Conservation (phyloP, 371 early-diverging fungal species). For the Syncephalastrum racemosum region DNA sequence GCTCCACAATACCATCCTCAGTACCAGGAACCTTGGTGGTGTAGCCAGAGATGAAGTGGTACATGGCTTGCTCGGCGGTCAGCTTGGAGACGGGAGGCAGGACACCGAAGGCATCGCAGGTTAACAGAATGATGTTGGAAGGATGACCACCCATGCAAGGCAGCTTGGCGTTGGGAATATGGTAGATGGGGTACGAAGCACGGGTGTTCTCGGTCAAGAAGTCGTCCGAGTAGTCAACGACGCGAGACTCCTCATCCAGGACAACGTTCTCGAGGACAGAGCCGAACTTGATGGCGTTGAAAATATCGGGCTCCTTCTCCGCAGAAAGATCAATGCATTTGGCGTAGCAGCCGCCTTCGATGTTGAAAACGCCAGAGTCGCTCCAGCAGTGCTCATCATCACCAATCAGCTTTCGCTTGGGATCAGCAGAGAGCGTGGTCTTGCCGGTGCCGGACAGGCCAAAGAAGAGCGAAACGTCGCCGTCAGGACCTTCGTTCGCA, state of each 20-base stretch:
- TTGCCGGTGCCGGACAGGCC: conserved; percentile 96
- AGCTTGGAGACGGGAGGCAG: conserved; percentile 93
- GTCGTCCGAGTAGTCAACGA: conserved; percentile 80
- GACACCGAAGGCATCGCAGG: conserved; percentile 97
- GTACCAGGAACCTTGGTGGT: conserved; percentile 94
- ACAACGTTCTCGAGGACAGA: conserved; percentile 94
- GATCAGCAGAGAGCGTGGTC: conserved; percentile 95
- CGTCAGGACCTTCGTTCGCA: conserved; percentile 87
- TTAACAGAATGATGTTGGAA: conserved; percentile 91
- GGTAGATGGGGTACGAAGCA: conserved; percentile 93
- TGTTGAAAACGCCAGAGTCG: conserved; percentile 92
- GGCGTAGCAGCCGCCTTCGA: conserved; percentile 98
- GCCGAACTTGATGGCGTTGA: conserved; percentile 86
- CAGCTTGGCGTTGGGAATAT: conserved; percentile 92
- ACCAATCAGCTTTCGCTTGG: conserved; percentile 88
- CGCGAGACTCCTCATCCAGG: conserved; percentile 74
- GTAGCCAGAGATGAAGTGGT: conserved; percentile 93
- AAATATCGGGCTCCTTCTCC: conserved; percentile 97
- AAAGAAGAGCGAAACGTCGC: conserved; percentile 95
- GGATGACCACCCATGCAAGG: conserved; percentile 93
- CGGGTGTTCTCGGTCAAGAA: conserved; percentile 94
- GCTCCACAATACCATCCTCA: conserved; percentile 92
- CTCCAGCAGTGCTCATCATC: conserved; percentile 99
- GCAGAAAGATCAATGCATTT: conserved; percentile 91
- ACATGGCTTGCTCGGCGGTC: conserved; percentile 88